Evolutionary conservation across 768 basidiomycete genomes (phyloP), one percentile per base, ranked within the genome.

Genomic region (Hydnomerulius pinastri): DNA sequence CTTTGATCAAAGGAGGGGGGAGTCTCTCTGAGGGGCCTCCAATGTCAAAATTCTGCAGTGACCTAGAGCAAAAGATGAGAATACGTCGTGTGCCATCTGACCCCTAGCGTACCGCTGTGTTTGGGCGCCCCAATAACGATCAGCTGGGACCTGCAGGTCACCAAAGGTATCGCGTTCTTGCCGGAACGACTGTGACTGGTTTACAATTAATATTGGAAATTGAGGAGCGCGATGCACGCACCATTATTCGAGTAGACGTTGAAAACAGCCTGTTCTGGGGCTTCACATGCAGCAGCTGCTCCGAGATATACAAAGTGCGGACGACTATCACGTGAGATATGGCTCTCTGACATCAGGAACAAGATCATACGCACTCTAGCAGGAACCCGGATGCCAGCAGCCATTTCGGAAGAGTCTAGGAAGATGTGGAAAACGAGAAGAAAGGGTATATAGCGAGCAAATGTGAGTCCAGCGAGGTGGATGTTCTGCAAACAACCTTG

Each of bases 21-120:
- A 98, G 83, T 51, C 95, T 85, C 68, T 99, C 97, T 1, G 92
- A 76, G 17, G 90, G 86, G 17, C 97, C 97, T 51, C 97, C 97
- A 59, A 99, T 99, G 66, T 99, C 95, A 60, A 99, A 99, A 71
- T 99, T 99, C 71, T 95, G 90, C 54, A 98, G 76, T 17, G 93
- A 96, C 38, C 92, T 92, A 24, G 2, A 28, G 28, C 15, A 42
- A 6, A 7, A 44, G 42, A 42, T 70, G 43, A 62, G 56, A 3
- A n/a, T 24, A 37, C 15, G 39, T 10, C 20, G 24, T 15, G 29
- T 27, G 4, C 12, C 6, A 3, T 6, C 9, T 13, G 36, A 7
- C 21, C 6, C 30, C 3, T 24, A 7, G 64, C 73, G 20, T 59
- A 88, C 90, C 97, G 80, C 66, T 98, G 96, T 12, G 97, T 99